Evolutionary conservation across 768 basidiomycete species (phyloP), one percentile per base, ranked within the genome.

Genomic region (Mycena chlorophos): DNA sequence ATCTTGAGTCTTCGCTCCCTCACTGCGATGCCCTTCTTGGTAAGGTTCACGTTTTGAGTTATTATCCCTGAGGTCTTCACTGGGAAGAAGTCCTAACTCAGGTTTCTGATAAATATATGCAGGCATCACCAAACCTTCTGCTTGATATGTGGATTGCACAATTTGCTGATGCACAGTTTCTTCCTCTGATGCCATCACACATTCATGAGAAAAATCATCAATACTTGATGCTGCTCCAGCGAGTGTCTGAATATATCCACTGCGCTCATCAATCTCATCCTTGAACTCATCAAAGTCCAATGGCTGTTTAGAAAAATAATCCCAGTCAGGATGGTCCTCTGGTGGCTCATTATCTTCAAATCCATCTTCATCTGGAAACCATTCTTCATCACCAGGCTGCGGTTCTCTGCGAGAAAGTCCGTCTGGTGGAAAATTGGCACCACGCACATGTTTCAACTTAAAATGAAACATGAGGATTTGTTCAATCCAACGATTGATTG

Each of bases 401-500:
- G 3, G 3, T 6, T 56, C 16, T 34, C 65, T 34, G 25, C 68
- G 31, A 1, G 73, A 75, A 3, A 75, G 51, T 2, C 72, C 72
- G 58, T 74, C 71, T 0, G 69, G 69, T 5, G 66, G 64, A 53
- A 70, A 68, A 1, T 39, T 52, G 1, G 3, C 58, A 0, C 69
- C 71, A 2, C 67, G 63, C 13, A 66, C 63, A 53, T 75, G 74
- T 13, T 57, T 51, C 1, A 77, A 46, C 0, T 54, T 60, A 49
- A 77, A 76, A 19, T 69, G 63, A 53, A 73, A 76, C 31, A 69
- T 54, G 0, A 65, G 20, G 1, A 76, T 71, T 3, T 65, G 54
- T 5, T 65, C 66, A 26, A 75, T 71, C 75, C 75, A 77, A 2
- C 70, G 46, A 48, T 75, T 76, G 3, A 76, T 69, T 0, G 68